Conservation (phyloP, 1,284 basidiomycete genomes). For the Phellopilus nigrolimitatus region DNA sequence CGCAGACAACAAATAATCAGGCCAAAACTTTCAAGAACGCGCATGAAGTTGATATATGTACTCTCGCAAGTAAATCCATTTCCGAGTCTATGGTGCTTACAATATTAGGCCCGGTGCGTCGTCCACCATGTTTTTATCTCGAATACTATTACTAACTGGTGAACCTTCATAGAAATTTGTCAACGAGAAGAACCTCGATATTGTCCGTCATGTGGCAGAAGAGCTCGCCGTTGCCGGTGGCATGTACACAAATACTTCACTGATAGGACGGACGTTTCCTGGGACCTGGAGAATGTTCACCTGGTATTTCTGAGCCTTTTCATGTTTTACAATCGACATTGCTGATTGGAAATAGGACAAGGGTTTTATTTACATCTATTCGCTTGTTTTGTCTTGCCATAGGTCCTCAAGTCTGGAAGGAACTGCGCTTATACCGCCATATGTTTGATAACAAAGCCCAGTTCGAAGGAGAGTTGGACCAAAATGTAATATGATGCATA, state of each 20-base stretch:
- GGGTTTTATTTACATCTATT: slow-evolving; percentile 2
- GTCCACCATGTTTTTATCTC: background rate
- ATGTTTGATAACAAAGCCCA: background rate
- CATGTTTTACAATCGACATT: background rate
- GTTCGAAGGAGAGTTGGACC: background rate
- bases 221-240: slow-evolving; percentile 1
- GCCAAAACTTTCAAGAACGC: no score
- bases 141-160: background rate
- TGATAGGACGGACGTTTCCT: background rate
- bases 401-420: slow-evolving; percentile 5
- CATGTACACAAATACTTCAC: slow-evolving; percentile 7
- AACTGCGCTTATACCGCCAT: background rate
- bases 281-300: background rate
- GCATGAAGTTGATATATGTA: background rate
- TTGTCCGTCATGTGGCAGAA: slow-evolving; percentile 1
- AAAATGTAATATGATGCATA: no score
- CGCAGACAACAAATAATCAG: no score
- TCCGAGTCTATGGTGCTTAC: slow-evolving; percentile 5
- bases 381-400: no score
- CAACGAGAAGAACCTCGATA: background rate
- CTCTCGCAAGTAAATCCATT: background rate
- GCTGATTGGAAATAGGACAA: background rate
- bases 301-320: background rate
- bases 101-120: slow-evolving; percentile 3
- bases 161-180: slow-evolving; percentile 6